Evolutionary conservation across 306 rosid species (phyloP).

Genomic region (Casuarina glauca): DNA sequence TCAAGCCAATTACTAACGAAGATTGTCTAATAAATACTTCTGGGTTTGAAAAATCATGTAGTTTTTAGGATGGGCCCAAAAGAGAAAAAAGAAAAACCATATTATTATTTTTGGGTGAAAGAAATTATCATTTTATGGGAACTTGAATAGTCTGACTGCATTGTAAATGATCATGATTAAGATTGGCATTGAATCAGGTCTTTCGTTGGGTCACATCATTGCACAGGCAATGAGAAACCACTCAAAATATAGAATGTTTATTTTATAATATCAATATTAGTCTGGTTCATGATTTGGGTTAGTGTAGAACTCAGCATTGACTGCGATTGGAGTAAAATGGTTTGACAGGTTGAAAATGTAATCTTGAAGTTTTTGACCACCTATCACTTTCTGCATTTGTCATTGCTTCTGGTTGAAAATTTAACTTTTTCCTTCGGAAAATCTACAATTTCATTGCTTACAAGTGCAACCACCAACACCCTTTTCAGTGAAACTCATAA

Average conservation of each 20-base stretch:
- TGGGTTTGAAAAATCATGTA: neutral
- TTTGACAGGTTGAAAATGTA: neutral
- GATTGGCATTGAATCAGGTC: constrained; percentile 1
- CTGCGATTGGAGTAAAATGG: neutral
- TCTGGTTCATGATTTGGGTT: neutral
- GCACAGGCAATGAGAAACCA: neutral
- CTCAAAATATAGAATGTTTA: neutral
- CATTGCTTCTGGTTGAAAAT: neutral
- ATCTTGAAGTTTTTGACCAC: neutral
- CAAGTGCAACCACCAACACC: neutral
- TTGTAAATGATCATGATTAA: neutral
- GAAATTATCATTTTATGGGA: neutral
- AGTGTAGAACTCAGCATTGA: neutral
- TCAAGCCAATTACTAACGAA: too few species aligned
- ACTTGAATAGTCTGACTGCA: neutral
- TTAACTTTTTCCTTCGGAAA: neutral
- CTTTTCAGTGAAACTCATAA: neutral
- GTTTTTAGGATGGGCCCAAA: too few species aligned
- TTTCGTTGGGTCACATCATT: neutral
- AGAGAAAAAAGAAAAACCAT: too few species aligned
- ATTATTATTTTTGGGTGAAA: too few species aligned
- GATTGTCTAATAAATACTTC: neutral
- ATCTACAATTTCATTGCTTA: neutral
- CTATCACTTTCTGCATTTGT: neutral
- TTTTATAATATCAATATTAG: neutral